Evolutionary conservation across 2,329 filamentous ascomycete species (phyloP).

Genomic region (Claviceps humidiphila): DNA sequence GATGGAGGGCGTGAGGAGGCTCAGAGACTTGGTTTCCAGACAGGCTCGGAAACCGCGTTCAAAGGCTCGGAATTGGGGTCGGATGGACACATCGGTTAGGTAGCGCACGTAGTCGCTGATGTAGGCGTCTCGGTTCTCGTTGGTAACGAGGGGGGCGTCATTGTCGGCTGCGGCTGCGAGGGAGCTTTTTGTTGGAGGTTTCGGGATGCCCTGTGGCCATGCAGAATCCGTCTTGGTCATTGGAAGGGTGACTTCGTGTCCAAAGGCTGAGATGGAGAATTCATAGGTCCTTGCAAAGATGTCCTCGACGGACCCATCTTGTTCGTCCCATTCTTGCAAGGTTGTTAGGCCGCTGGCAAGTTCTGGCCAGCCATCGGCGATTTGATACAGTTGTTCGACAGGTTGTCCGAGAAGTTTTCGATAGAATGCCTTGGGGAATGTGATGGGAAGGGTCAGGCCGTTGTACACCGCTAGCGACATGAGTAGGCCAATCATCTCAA

Average conservation of each 20-base stretch:
- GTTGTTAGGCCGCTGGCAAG: slow-evolving; percentile 60
- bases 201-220: slow-evolving; percentile 41
- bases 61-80: slow-evolving; percentile 69
- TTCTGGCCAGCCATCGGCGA: slow-evolving; percentile 78
- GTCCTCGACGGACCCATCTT: slow-evolving; percentile 64
- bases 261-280: slow-evolving; percentile 55
- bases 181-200: slow-evolving; percentile 17
- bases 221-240: slow-evolving; percentile 32
- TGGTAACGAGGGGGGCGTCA: slow-evolving; percentile 64
- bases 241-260: slow-evolving; percentile 40
- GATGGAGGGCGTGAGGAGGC: slow-evolving; percentile 55
- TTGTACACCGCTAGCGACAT: slow-evolving; percentile 88
- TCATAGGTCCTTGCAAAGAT: slow-evolving; percentile 76
- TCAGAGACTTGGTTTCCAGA: slow-evolving; percentile 55
- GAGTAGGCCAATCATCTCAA: slow-evolving; percentile 77
- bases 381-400: slow-evolving; percentile 58
- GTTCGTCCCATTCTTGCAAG: slow-evolving; percentile 64
- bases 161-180: slow-evolving; percentile 11
- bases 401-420: slow-evolving; percentile 59
- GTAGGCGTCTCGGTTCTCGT: slow-evolving; percentile 63
- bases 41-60: slow-evolving; percentile 66
- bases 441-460: slow-evolving; percentile 78
- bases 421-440: slow-evolving; percentile 77
- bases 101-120: slow-evolving; percentile 76
- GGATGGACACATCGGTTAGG: slow-evolving; percentile 65